These are phyloP conservation scores for Quercus gilva DNA, from an alignment of 306 rosid genomes.

Conservation along the genomic window DNA sequence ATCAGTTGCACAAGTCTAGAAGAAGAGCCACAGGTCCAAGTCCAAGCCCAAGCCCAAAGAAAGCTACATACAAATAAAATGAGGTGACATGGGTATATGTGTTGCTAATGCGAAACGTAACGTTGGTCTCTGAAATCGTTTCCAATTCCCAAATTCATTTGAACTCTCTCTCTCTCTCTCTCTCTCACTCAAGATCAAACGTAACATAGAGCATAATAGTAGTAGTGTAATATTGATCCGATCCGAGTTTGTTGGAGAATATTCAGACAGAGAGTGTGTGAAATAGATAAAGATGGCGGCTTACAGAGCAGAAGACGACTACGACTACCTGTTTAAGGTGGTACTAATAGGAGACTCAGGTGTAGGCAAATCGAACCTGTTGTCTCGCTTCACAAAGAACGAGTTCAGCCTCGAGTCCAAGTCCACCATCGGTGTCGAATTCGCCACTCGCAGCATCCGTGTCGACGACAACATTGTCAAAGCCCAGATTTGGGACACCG, in stretches of 20 bases:
- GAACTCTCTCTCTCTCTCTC: too few relatives aligned
- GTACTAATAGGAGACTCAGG: conserved; percentile 61
- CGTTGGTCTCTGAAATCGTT: too few relatives aligned
- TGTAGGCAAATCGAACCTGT: conserved; percentile 54
- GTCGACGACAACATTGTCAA: conserved; percentile 53
- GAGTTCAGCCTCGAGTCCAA: conserved; percentile 60
- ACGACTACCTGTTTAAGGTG: conserved; percentile 58
- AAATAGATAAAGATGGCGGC: conserved; percentile 11
- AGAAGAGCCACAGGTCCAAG: too few relatives aligned
- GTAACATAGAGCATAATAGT: too few relatives aligned
- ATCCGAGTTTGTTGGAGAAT: background rate
- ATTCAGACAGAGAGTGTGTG: too few relatives aligned
- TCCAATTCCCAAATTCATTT: too few relatives aligned
- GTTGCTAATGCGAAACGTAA: too few relatives aligned
- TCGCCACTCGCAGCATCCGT: conserved; percentile 49
- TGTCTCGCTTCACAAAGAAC: conserved; percentile 55
- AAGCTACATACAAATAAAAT: background rate
- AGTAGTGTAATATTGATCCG: background rate
- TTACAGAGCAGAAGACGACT: conserved; percentile 53
- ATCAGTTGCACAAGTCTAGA: background rate
- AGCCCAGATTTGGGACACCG: conserved; percentile 74
- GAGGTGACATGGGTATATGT: too few relatives aligned
- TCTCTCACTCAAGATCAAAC: too few relatives aligned
- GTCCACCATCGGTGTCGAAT: conserved; percentile 58
- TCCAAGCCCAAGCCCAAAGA: background rate